Base-by-base conservation (phyloP, 73 alveolate genomes). In the Durusdinium trenchii region DNA sequence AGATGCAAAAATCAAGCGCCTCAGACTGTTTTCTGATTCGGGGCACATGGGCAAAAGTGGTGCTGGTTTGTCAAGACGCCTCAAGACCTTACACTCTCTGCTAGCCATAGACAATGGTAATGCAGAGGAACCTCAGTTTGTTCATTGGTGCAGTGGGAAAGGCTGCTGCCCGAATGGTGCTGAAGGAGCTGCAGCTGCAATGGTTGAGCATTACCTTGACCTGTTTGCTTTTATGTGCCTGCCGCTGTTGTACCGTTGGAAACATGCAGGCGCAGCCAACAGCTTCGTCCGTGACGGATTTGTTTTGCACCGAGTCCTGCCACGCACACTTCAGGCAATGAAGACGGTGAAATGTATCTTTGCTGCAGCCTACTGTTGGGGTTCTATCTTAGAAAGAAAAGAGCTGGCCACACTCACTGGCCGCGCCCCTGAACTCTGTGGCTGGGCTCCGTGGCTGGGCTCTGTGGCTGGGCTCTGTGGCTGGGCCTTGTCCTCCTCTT, bases 211-310 rank as follows among this genome's bases (percentile, higher is more conserved):
- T 0, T 86, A 51, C 61, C 20, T 43, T 42, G 48, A 57, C 48
- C 71, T n/a, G 38, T 60, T 86, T 86, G 79, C 35, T 14, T 86
- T 20, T 64, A 86, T 57, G 81, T 4, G 32, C 1, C 61, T 57
- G 4, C 95, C 95, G 4, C 60, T 86, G 95, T 40, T 86, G n/a
- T 86, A 86, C 32, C 12, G 81, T 12, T 86, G 95, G 95, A 86
- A 86, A 60, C 95, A 86, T 54, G 76, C 81, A 6, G 43, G 61
- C 46, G 45, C 47, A 35, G 78, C 95, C 61, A 51, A 54, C 95
- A 86, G 54, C 71, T 86, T 86, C 47, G 95, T 86, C 7, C 95
- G 95, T 3, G 95, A 86, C n/a, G 95, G 95, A 5, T 86, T 32
- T 12, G 35, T 86, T 38, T 40, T 51, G 12, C 95, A 57, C 30